A percentile compares a stretch with the other conserved stretches of the same genome.
phyloP scores from a whole-genome alignment of 352 stramenopile species.

The Globisporangium parvum region DNA sequence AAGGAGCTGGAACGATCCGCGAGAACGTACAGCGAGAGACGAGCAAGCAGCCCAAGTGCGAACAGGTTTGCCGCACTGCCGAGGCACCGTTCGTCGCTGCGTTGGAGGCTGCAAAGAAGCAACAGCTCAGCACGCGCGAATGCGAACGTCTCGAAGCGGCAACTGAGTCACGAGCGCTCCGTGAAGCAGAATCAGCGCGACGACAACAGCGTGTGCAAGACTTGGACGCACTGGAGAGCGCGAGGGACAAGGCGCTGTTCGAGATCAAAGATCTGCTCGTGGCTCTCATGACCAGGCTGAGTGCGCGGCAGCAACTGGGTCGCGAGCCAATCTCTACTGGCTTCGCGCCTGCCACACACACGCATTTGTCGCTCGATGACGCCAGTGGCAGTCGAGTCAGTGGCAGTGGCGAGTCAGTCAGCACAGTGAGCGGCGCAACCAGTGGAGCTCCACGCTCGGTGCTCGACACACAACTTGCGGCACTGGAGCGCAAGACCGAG shows the following conservation, averaged over 20 bases:
- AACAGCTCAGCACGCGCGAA: constrained; percentile 8
- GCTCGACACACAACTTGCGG: too few relatives aligned
- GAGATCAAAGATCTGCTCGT: constrained; percentile 53
- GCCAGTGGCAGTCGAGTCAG: too few relatives aligned
- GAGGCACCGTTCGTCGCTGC: constrained; percentile 17
- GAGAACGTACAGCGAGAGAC: constrained; percentile 10
- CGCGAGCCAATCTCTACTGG: neutral
- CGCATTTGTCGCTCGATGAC: neutral
- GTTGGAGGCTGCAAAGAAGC: constrained; percentile 19
- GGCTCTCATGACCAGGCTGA: constrained; percentile 23
- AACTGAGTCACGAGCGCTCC: neutral
- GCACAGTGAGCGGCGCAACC: too few relatives aligned
- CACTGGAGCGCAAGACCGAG: neutral
- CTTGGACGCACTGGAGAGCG: constrained; percentile 6
- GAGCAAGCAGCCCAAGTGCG: constrained; percentile 23
- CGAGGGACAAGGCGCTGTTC: constrained; percentile 38
- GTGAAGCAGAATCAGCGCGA: neutral
- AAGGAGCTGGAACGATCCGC: constrained; percentile 9
- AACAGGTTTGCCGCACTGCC: constrained; percentile 4
- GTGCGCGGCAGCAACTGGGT: constrained; percentile 1
- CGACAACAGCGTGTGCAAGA: neutral
- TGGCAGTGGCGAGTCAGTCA: too few relatives aligned
- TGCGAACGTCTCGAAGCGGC: neutral
- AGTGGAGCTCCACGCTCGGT: too few relatives aligned
- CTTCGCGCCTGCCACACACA: neutral